These are phyloP conservation scores for Talaromyces thailandensis DNA, from an alignment of 495 filamentous ascomycete genomes.

Conservation along the genomic window DNA sequence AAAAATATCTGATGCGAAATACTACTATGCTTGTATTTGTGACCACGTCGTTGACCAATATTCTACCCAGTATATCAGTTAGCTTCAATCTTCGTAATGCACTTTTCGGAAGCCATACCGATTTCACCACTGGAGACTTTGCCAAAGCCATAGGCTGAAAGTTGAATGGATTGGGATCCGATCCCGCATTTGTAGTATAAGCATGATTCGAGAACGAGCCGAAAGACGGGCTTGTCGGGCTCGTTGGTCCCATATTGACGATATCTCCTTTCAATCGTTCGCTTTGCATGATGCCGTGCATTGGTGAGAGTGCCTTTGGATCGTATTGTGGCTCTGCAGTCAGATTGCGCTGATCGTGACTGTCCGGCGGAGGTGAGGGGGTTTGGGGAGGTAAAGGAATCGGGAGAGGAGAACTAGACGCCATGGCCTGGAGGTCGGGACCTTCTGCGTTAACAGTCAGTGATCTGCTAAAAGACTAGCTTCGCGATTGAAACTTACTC, in stretches of 20 bases:
- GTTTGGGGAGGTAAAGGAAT: slow-evolving; percentile 58
- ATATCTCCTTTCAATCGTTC: slow-evolving; percentile 8
- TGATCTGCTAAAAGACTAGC: not conserved
- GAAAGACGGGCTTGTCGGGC: slow-evolving; percentile 32
- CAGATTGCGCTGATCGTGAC: slow-evolving; percentile 22
- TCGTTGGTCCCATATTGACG: slow-evolving; percentile 22
- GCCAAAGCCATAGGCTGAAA: slow-evolving; percentile 80
- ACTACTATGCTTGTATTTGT: slow-evolving; percentile 96
- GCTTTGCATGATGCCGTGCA: slow-evolving; percentile 35
- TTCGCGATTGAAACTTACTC: not conserved
- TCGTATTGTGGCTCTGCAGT: slow-evolving; percentile 38
- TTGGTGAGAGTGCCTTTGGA: slow-evolving; percentile 55
- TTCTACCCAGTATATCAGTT: slow-evolving; percentile 34
- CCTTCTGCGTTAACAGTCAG: not conserved
- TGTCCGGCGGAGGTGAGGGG: slow-evolving; percentile 59
- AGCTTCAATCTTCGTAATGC: not conserved
- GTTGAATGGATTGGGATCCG: slow-evolving; percentile 65
- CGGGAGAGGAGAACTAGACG: slow-evolving; percentile 42
- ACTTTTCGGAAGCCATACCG: slow-evolving; percentile 42
- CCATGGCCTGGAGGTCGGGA: slow-evolving; percentile 29
- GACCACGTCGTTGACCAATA: slow-evolving; percentile 85
- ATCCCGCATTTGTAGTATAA: slow-evolving; percentile 27
- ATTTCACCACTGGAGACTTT: slow-evolving; percentile 66
- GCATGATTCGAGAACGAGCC: slow-evolving; percentile 28
- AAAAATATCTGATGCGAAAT: slow-evolving; percentile 96